phyloP scores from a whole-genome alignment of 2,329 filamentous ascomycete genomes.

The Clathrospora elynae region DNA sequence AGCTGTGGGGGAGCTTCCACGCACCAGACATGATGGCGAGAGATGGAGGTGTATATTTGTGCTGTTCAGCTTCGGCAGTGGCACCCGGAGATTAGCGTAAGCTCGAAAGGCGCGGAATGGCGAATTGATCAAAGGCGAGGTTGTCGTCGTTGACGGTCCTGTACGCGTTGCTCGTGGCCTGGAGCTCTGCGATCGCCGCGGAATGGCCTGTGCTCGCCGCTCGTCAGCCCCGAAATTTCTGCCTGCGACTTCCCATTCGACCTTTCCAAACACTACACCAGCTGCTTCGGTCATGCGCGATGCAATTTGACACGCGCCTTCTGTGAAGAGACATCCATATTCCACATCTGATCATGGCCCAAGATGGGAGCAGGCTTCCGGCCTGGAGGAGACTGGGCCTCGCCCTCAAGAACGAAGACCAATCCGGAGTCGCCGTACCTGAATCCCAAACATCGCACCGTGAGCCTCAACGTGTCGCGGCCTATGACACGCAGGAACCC shows the following conservation, averaged over 20 bases:
- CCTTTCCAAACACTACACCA: conserved; percentile 29
- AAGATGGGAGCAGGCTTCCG: conserved; percentile 45
- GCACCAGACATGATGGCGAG: conserved; percentile 50
- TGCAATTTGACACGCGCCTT: conserved; percentile 25
- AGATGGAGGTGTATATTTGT: conserved; percentile 27
- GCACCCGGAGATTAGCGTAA: conserved; percentile 38
- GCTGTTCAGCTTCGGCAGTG: conserved; percentile 38
- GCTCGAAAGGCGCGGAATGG: conserved; percentile 30
- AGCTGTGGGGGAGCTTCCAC: conserved; percentile 29
- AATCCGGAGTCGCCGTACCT: conserved; percentile 39
- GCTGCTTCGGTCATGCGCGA: conserved; percentile 48
- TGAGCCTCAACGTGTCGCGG: conserved; percentile 14
- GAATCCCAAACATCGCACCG: conserved; percentile 20
- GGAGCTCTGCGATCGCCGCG: conserved; percentile 36
- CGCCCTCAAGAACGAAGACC: conserved; percentile 62
- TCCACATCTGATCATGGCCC: conserved; percentile 40
- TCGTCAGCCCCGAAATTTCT: conserved; percentile 42
- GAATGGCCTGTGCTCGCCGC: conserved; percentile 24
- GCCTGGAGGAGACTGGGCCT: conserved; percentile 66
- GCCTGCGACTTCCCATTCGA: conserved; percentile 42
- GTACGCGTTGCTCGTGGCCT: conserved; percentile 46
- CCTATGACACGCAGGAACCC: conserved; percentile 10
- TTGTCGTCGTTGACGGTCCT: conserved; percentile 29
- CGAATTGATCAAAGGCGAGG: conserved; percentile 30
- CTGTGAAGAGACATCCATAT: conserved; percentile 31